Evolutionary conservation across 345 rosid genomes (phyloP).

Genomic region (Eucalyptus tenuipes): DNA sequence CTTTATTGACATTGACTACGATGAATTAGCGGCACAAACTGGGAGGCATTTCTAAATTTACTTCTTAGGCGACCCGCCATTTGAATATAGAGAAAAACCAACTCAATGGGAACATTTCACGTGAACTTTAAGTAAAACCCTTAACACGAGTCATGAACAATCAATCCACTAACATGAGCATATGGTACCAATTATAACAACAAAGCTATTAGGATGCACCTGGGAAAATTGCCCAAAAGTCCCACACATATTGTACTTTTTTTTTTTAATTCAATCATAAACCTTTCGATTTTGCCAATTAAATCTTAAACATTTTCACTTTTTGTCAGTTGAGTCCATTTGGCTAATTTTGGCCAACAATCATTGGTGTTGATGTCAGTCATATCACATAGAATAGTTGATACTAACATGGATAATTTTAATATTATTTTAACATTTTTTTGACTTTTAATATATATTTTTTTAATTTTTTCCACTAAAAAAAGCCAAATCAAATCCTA

Average conservation of each 20-base stretch:
- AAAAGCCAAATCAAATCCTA: too few species aligned
- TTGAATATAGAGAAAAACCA: background rate
- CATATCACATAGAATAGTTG: fast-evolving
- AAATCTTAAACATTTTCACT: too few species aligned
- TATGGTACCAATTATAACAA: background rate
- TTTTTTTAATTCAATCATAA: too few species aligned
- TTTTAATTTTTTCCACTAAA: too few species aligned
- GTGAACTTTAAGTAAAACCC: background rate
- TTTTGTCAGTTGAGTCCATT: too few species aligned
- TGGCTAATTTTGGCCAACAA: fast-evolving
- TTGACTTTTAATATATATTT: too few species aligned
- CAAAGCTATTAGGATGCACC: background rate
- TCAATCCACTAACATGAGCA: background rate
- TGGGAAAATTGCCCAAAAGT: too few species aligned
- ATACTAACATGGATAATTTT: too few species aligned
- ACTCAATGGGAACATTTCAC: background rate
- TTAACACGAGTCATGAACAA: background rate
- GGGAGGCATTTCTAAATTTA: background rate
- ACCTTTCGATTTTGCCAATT: fast-evolving
- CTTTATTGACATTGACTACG: background rate
- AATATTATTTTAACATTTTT: too few species aligned
- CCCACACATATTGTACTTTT: too few species aligned
- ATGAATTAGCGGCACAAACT: background rate
- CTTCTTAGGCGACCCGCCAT: background rate
- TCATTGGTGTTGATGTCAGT: fast-evolving